Evolutionary conservation across 192 early-diverging fungal genomes (phyloP).

Genomic region (Podila clonocystis): DNA sequence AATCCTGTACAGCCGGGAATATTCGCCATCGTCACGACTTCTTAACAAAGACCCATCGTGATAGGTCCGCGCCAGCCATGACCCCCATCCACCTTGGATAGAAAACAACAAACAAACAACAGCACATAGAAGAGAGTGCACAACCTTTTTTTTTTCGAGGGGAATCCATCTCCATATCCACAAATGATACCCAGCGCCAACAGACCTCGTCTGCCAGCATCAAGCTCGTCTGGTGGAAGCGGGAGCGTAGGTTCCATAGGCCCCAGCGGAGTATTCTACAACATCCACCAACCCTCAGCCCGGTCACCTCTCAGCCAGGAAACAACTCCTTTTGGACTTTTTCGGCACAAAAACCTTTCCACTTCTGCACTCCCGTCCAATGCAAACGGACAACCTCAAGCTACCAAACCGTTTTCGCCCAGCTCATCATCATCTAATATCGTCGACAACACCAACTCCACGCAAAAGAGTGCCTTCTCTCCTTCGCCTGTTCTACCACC

Average conservation of each 20-base stretch:
- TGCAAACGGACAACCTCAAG: conserved; percentile 14
- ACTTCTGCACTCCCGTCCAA: conserved; percentile 34
- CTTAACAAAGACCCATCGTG: background rate
- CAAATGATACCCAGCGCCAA: conserved; percentile 38
- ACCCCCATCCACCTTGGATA: conserved; percentile 23
- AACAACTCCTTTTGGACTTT: conserved; percentile 48
- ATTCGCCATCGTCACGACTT: background rate
- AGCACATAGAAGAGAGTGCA: background rate
- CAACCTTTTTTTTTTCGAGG: background rate
- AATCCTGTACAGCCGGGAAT: no score
- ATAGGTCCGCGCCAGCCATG: conserved; percentile 21
- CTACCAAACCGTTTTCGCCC: conserved; percentile 35
- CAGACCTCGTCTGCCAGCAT: conserved; percentile 21
- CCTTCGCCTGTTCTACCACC: conserved; percentile 34
- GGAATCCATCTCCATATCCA: background rate
- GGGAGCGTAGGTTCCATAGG: conserved; percentile 8
- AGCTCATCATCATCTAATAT: conserved; percentile 40
- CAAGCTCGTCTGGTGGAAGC: conserved; percentile 13
- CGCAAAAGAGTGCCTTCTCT: conserved; percentile 7
- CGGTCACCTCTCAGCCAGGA: conserved; percentile 48
- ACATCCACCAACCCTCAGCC: conserved; percentile 48
- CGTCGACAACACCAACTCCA: conserved; percentile 11
- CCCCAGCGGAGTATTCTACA: conserved; percentile 20
- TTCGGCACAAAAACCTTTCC: conserved; percentile 49
- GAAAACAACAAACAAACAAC: background rate